phyloP scores from a whole-genome alignment of 352 stramenopile genomes.

The Phytophthora tentaculata region DNA sequence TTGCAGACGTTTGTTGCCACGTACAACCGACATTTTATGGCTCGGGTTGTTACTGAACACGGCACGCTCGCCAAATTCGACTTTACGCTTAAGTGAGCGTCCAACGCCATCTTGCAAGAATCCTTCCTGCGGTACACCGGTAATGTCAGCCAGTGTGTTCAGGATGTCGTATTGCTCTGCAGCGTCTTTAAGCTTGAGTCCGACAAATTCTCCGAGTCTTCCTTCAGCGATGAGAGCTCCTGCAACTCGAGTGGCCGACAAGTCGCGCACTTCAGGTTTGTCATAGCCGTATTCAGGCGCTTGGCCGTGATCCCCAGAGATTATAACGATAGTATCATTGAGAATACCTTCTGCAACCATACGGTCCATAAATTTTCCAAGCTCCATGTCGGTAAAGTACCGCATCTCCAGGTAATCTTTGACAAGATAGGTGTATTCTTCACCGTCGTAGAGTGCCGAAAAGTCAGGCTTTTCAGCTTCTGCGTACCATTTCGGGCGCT shows the following conservation, averaged over 20 bases:
- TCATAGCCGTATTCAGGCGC: constrained; percentile 44
- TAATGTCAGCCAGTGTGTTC: constrained; percentile 50
- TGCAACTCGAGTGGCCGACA: constrained; percentile 39
- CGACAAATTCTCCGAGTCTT: constrained; percentile 31
- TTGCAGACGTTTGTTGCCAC: constrained; percentile 44
- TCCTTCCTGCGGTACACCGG: constrained; percentile 37
- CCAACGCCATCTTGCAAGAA: constrained; percentile 49
- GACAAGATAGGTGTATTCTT: constrained; percentile 33
- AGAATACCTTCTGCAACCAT: constrained; percentile 49
- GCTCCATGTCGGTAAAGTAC: constrained; percentile 53
- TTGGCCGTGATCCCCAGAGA: constrained; percentile 58
- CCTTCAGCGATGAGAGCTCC: constrained; percentile 46
- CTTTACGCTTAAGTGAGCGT: constrained; percentile 47
- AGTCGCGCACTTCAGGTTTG: constrained; percentile 38
- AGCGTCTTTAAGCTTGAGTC: constrained; percentile 35
- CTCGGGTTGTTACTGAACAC: constrained; percentile 69
- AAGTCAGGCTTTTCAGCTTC: constrained; percentile 44
- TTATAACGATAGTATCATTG: constrained; percentile 61
- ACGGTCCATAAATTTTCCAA: constrained; percentile 62
- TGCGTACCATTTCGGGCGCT: constrained; percentile 47
- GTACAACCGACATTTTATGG: constrained; percentile 47
- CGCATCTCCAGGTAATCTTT: constrained; percentile 51
- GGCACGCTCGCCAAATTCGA: constrained; percentile 39
- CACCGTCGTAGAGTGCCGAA: constrained; percentile 34
- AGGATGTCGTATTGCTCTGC: constrained; percentile 52